Evolutionary conservation across 2,329 filamentous ascomycete species (phyloP).

Genomic region (Ophiognomonia clavigignenti-juglandacearum): DNA sequence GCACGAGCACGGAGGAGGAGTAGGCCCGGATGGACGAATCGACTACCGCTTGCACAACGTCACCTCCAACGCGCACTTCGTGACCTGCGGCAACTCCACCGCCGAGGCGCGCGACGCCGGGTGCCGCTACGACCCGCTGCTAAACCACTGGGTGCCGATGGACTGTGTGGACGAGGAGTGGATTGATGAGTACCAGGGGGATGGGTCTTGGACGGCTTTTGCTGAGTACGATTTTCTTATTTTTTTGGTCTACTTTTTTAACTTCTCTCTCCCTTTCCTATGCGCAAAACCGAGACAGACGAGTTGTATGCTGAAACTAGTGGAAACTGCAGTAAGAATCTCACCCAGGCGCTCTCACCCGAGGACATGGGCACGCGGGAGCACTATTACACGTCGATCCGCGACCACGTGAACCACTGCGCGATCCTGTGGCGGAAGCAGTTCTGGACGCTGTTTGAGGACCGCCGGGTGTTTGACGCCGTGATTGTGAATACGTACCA

Average conservation of each 20-base stretch:
- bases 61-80: constrained; percentile 4
- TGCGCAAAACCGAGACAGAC: background rate
- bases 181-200: constrained; percentile 22
- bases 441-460: constrained; percentile 21
- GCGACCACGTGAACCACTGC: constrained; percentile 25
- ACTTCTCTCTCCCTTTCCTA: no score
- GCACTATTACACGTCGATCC: constrained; percentile 21
- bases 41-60: constrained; percentile 4
- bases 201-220: constrained; percentile 21
- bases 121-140: constrained; percentile 15
- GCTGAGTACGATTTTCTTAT: constrained; percentile 13
- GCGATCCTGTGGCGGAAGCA: constrained; percentile 23
- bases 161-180: constrained; percentile 24
- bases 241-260: background rate
- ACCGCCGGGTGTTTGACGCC: constrained; percentile 18
- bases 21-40: background rate
- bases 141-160: constrained; percentile 15
- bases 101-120: constrained; percentile 13
- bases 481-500: constrained; percentile 21
- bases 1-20: background rate
- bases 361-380: constrained; percentile 20
- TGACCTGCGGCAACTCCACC: constrained; percentile 12
- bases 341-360: constrained; percentile 18
- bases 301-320: background rate
- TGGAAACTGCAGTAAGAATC: constrained; percentile 13